Percentiles rank a stretch among this genome's conserved stretches.
phyloP scores from a whole-genome alignment of 78 protist species.

The Capsaspora owczarzaki region DNA sequence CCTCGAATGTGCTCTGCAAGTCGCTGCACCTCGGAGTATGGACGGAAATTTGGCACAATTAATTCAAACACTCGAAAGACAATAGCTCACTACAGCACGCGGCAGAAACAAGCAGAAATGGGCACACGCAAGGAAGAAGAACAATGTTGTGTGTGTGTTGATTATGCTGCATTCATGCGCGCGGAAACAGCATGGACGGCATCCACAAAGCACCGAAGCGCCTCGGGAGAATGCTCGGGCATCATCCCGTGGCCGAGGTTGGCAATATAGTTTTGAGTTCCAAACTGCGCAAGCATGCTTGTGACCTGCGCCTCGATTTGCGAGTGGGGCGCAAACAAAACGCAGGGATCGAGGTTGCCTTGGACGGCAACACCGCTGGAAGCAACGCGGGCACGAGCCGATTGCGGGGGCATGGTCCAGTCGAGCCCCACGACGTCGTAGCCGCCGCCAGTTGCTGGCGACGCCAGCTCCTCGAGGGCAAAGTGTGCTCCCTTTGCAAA shows the following conservation, averaged over 20 bases:
- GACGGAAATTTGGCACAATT: too few relatives aligned
- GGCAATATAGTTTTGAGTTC: constrained; percentile 42
- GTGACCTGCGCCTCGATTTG: constrained; percentile 27
- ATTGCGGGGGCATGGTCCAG: constrained; percentile 54
- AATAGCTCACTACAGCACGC: too few relatives aligned
- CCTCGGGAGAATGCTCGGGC: constrained; percentile 49
- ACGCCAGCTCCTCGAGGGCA: constrained; percentile 2
- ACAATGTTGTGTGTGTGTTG: too few relatives aligned
- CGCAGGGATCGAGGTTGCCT: constrained; percentile 81
- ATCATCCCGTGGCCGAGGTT: constrained; percentile 80
- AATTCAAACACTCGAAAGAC: too few relatives aligned
- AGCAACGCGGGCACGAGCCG: constrained; percentile 29
- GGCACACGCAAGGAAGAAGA: too few relatives aligned
- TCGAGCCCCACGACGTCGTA: constrained; percentile 42
- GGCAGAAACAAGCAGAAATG: too few relatives aligned
- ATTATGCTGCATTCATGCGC: too few relatives aligned
- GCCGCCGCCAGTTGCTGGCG: background rate
- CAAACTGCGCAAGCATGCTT: constrained; percentile 46
- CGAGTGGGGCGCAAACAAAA: constrained; percentile 40
- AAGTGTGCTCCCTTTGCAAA: constrained; percentile 54
- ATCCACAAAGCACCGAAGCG: constrained; percentile 37
- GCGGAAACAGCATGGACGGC: constrained; percentile 34
- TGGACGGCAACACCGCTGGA: constrained; percentile 28
- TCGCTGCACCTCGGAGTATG: too few relatives aligned
- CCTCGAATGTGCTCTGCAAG: too few relatives aligned